These are phyloP conservation scores for Dactylellina sp. DNA, from an alignment of 2,329 filamentous ascomycete genomes.

Conservation along the genomic window DNA sequence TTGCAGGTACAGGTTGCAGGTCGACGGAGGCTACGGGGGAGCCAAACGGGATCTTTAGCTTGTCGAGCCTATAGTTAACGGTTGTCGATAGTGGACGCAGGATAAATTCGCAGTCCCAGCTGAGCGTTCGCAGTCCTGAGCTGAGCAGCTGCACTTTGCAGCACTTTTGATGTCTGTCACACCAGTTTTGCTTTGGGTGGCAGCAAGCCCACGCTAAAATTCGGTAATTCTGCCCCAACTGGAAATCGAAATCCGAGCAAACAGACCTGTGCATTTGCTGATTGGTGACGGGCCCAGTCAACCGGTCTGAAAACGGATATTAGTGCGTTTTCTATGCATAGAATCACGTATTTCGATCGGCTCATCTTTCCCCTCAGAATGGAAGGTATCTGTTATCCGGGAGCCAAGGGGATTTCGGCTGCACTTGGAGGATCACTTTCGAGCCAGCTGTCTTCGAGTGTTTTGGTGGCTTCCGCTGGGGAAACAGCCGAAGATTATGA, in stretches of 20 bases:
- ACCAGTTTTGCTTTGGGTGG: constrained; percentile 14
- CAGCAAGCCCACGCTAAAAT: constrained; percentile 22
- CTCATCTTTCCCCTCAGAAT: constrained; percentile 31
- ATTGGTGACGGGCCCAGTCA: constrained; percentile 23
- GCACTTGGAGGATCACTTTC: too few species aligned
- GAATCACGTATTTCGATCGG: constrained; percentile 7
- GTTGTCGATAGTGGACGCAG: constrained; percentile 21
- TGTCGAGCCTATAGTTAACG: background rate
- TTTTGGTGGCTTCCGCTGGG: too few species aligned
- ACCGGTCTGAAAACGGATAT: constrained; percentile 27
- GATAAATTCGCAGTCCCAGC: constrained; percentile 30
- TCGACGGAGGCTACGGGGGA: background rate
- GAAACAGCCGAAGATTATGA: too few species aligned
- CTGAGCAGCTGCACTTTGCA: constrained; percentile 49
- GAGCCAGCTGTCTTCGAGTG: too few species aligned
- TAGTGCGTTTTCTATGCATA: constrained; percentile 23
- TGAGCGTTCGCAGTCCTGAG: constrained; percentile 40
- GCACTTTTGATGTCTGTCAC: constrained; percentile 23
- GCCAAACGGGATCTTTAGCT: constrained; percentile 8
- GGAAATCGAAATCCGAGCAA: constrained; percentile 46
- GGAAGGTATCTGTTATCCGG: background rate
- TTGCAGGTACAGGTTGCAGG: constrained; percentile 1
- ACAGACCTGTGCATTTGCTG: constrained; percentile 30
- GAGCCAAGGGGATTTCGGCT: background rate
- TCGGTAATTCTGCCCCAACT: constrained; percentile 49